Base-by-base conservation (phyloP, 2,329 filamentous ascomycete genomes). In the Lasiodiplodia sp. region DNA sequence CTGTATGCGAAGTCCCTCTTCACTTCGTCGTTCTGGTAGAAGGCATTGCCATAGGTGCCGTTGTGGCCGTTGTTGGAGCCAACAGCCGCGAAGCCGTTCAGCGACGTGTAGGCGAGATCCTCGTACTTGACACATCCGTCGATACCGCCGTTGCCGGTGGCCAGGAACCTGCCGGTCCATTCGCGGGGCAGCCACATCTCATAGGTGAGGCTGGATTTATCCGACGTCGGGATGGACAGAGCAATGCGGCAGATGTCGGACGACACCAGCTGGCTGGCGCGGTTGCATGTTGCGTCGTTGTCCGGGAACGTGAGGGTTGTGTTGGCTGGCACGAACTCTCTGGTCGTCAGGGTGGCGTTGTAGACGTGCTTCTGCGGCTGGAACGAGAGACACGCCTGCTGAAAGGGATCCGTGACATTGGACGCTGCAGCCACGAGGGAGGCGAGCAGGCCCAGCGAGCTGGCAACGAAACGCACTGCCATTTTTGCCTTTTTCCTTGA, bases 1-100 rank as follows among this genome's bases (percentile, higher is more conserved):
- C 82, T 78, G 68, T 82, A 85, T 10, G 81, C 82, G 70, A 85
- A 86, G 69, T 86, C 84, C 44, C 78, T 77, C 1, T 85, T 71
- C 10, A 84, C 78, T 21, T 83, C 82, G 0, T 80, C 74, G 14
- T 73, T 76, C 3, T 55, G 56, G 81, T 81, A 84, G 70, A 86
- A 86, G 0, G 82, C 77, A 25, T 75, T 68, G 21, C 84, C 84
- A 4, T 78, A 80, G 3, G 77, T 80, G 7, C 81, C 81, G 65
- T 82, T 80, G 66, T 83, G 81, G 0, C 81, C 81, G 25, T 79
- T 82, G 71, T 83, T 82, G 4, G 78, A 78, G 12, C 78, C 79
- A 5, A 81, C 78, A 12, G 77, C 73, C 0, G 81, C 78, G 60
- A 82, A 83, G 1, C 81, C 80, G 38, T 79, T 72, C 11, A 71